Evolutionary conservation across 768 basidiomycete genomes (phyloP).

Genomic region (Pulveroboletus frians): DNA sequence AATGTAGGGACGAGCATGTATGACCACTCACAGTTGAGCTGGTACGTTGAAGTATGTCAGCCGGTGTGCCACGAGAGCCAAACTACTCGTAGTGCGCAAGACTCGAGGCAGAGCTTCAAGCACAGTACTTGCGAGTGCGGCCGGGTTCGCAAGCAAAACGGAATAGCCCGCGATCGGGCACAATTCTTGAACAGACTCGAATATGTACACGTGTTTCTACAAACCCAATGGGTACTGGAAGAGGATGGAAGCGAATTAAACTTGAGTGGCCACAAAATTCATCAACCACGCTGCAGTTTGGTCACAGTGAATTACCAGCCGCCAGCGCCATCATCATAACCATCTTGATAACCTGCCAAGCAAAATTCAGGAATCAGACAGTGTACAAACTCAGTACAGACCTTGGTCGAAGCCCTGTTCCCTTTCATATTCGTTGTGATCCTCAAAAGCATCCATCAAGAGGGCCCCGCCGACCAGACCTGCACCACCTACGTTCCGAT

Average conservation of each 20-base stretch:
- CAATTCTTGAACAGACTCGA: background rate
- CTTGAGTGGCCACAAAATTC: background rate
- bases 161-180: no score
- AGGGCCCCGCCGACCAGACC: constrained; percentile 64
- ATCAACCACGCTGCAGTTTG: background rate
- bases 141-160: no score
- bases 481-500: constrained; percentile 42
- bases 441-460: constrained; percentile 47
- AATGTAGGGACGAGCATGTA: no score
- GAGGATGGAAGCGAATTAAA: background rate
- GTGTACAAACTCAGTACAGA: constrained; percentile 10
- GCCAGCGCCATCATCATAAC: constrained; percentile 8
- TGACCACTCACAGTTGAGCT: no score
- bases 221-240: constrained; percentile 12
- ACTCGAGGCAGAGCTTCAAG: background rate
- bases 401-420: constrained; percentile 35
- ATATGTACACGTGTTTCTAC: constrained; percentile 9
- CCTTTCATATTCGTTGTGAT: constrained; percentile 32
- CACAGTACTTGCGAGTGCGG: background rate
- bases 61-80: no score
- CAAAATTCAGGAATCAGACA: constrained; percentile 6
- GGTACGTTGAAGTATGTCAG: no score
- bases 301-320: constrained; percentile 7
- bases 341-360: constrained; percentile 29
- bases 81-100: no score